Conservation (phyloP, 2,329 filamentous ascomycete species). For the Lithohypha guttulata region DNA sequence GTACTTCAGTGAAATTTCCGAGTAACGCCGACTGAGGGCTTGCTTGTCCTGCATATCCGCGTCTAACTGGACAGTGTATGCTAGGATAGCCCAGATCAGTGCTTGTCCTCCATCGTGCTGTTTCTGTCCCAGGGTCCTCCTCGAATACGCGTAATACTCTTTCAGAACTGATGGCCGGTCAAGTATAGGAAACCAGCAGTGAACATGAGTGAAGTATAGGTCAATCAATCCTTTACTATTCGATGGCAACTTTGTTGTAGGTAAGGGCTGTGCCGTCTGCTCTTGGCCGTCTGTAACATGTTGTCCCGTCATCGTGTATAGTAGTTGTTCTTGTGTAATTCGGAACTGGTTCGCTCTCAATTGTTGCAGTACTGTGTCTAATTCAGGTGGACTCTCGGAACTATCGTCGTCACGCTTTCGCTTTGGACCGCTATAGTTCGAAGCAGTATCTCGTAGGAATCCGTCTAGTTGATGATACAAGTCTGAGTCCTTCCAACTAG, state of each 20-base stretch:
- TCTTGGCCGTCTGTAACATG: no score
- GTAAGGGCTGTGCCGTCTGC: no score
- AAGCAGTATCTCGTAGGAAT: slow-evolving; percentile 29
- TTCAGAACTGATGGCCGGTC: slow-evolving; percentile 47
- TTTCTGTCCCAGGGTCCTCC: not conserved
- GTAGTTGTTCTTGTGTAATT: not conserved
- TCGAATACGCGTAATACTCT: slow-evolving; percentile 45
- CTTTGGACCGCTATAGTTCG: slow-evolving; percentile 23
- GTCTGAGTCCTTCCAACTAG: slow-evolving; percentile 33
- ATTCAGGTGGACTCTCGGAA: not conserved
- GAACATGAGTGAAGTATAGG: slow-evolving; percentile 47
- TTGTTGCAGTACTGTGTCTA: not conserved
- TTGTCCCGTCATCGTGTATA: not conserved
- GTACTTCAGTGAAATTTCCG: slow-evolving; percentile 1
- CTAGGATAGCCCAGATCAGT: slow-evolving; percentile 34
- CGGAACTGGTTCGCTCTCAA: not conserved
- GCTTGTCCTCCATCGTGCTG: slow-evolving; percentile 26
- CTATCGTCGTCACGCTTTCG: slow-evolving; percentile 24
- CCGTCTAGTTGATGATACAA: slow-evolving; percentile 31
- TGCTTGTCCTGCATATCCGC: not conserved
- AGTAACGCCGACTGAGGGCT: not conserved
- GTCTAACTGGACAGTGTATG: slow-evolving; percentile 25
- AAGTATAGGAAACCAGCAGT: slow-evolving; percentile 50
- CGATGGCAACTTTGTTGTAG: not conserved
- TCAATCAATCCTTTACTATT: slow-evolving; percentile 30